phyloP scores from a whole-genome alignment of 2,329 filamentous ascomycete species.

The Cladosporium cucumerinum region DNA sequence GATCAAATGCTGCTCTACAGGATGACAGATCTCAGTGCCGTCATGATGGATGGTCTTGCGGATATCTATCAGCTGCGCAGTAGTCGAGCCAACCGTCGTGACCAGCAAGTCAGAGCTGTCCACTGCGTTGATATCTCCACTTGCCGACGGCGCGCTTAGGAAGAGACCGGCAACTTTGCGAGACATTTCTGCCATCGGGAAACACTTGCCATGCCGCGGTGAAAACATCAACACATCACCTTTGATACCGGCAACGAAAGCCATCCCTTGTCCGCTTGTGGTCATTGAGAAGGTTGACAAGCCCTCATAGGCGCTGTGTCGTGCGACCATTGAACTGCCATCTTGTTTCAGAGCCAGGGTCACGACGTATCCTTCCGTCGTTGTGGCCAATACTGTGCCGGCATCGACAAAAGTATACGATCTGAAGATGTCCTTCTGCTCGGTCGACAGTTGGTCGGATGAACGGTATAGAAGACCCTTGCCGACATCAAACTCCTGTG shows the following conservation, averaged over 20 bases:
- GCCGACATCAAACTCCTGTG: neutral
- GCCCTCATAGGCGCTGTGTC: constrained; percentile 22
- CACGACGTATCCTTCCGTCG: constrained; percentile 56
- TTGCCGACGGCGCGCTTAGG: neutral
- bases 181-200: constrained; percentile 17
- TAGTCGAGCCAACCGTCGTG: constrained; percentile 37
- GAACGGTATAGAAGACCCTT: neutral
- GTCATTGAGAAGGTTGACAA: constrained; percentile 50
- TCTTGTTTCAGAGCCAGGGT: constrained; percentile 30
- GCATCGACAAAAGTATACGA: constrained; percentile 62
- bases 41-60: neutral
- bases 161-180: constrained; percentile 45
- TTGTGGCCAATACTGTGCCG: constrained; percentile 55
- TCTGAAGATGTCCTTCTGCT: constrained; percentile 31
- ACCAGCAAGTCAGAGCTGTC: constrained; percentile 33
- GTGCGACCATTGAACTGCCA: constrained; percentile 29
- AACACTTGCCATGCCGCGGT: neutral
- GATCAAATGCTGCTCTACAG: constrained; percentile 6
- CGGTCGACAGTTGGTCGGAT: too few species aligned
- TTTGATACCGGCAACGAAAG: neutral
- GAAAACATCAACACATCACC: neutral
- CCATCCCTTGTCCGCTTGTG: constrained; percentile 17
- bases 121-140: too few species aligned
- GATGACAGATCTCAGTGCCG: neutral
- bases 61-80: constrained; percentile 25